Evolutionary conservation across 257 asterid genomes (phyloP), one percentile per base, ranked within the genome.

Genomic region (Rehmannia glutinosa): DNA sequence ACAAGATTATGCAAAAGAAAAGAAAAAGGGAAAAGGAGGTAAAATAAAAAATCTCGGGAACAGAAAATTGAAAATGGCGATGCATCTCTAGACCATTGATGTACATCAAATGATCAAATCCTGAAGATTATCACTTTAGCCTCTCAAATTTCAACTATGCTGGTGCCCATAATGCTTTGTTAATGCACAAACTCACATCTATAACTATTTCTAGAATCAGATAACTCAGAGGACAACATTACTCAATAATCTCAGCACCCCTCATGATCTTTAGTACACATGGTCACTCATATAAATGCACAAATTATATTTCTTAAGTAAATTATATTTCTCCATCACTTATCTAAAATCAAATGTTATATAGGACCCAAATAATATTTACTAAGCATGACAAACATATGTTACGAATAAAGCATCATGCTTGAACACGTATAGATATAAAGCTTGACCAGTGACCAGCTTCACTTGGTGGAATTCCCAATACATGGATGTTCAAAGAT

Each of bases 1-100:
- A 72, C 70, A 62, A 41, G 56, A 69, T 53, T 23, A 64, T 25
- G 59, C 56, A 67, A 58, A 35, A 58, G 17, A 41, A 51, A 45
- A 23, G 51, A 38, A 62, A 68, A 70, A 63, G 62, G 42, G 5
- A 1, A 1, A 52, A 59, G 39, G 27, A 10, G 25, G 23, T 23
- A 6, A 45, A 45, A 16, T 54, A 52, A 6, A 49, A 60, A 17
- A 66, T 62, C 4, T 71, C 51, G 58, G 69, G 66, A 71, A 35
- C 64, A 45, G 17, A 62, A 47, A 24, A 71, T 6, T 33, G 28
- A 21, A 36, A 66, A 76, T 5, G 57, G 39, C 16, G 30, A 39
- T 54, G 61, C 35, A 56, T 28, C 39, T 25, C 8, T 21, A 16
- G 23, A 30, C 64, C 19, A 73, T 27, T 25, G 21, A 58, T 47